These are phyloP conservation scores for Xylariaceae sp. DNA, from an alignment of 2,329 filamentous ascomycete genomes.

Conservation along the genomic window DNA sequence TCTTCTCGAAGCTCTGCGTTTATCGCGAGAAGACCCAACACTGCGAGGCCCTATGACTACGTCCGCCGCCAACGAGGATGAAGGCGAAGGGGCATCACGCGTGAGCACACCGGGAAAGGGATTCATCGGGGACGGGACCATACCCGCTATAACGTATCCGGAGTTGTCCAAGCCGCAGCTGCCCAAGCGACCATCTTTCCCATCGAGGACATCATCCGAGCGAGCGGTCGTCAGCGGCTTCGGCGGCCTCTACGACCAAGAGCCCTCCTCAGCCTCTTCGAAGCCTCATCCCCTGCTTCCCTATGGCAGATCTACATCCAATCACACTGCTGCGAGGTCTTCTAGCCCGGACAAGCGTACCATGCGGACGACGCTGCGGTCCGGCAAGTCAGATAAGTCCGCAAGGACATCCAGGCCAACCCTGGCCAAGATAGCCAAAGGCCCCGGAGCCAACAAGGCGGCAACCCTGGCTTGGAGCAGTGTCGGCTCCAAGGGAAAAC, in stretches of 20 bases:
- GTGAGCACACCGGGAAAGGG: conserved; percentile 31
- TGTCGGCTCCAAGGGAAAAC: conserved; percentile 33
- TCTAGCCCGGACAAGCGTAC: conserved; percentile 53
- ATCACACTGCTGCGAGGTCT: conserved; percentile 36
- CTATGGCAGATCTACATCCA: conserved; percentile 21
- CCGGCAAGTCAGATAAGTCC: conserved; percentile 38
- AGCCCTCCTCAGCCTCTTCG: conserved; percentile 19
- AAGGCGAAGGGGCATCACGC: conserved; percentile 9
- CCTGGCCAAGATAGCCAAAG: conserved; percentile 37
- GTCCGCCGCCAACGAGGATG: conserved; percentile 10
- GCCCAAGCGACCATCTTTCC: conserved; percentile 49
- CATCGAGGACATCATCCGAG: conserved; percentile 47
- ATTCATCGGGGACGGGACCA: conserved; percentile 73
- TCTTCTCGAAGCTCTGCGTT: conserved; percentile 70
- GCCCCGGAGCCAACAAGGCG: conserved; percentile 51
- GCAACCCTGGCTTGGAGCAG: conserved; percentile 56
- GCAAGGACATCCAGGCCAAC: conserved; percentile 32
- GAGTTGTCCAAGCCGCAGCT: conserved; percentile 67
- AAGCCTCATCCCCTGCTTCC: conserved; percentile 23
- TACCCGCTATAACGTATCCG: conserved; percentile 71
- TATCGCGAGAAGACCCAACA: conserved; percentile 45
- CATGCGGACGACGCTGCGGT: conserved; percentile 54
- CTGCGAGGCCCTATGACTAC: conserved; percentile 19
- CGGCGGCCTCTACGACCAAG: conserved; percentile 18
- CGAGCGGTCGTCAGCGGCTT: conserved; percentile 29